A percentile compares a stretch with the other conserved stretches of the same genome.
Evolutionary conservation across 768 basidiomycete species (phyloP).

Genomic region (Lentinula sp.): DNA sequence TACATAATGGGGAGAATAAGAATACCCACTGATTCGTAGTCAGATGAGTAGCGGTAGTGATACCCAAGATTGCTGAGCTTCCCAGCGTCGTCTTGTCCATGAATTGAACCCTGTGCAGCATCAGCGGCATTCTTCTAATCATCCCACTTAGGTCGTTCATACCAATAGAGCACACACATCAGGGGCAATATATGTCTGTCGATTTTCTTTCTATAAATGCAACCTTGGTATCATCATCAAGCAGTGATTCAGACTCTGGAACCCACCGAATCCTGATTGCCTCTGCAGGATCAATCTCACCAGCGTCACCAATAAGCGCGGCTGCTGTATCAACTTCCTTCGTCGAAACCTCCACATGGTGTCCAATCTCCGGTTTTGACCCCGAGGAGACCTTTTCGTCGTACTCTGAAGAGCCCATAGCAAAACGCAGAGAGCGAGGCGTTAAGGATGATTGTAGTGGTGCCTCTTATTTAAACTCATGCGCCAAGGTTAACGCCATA

Average conservation of each 20-base stretch:
- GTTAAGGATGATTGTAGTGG: neutral
- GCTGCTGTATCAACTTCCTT: constrained; percentile 42
- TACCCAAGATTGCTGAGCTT: constrained; percentile 42
- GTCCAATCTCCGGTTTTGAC: neutral
- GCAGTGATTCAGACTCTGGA: neutral
- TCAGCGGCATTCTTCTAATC: neutral
- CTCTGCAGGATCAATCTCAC: constrained; percentile 30
- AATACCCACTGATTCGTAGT: constrained; percentile 4
- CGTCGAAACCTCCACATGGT: constrained; percentile 32
- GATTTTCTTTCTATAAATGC: constrained; percentile 31
- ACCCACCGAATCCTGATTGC: constrained; percentile 30
- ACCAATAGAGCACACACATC: constrained; percentile 45
- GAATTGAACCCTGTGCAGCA: constrained; percentile 36
- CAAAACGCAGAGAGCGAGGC: neutral
- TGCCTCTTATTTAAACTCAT: neutral
- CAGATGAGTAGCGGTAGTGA: constrained; percentile 14
- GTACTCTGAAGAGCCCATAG: constrained; percentile 1
- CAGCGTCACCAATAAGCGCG: constrained; percentile 28
- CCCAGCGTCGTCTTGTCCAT: constrained; percentile 52
- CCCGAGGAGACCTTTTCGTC: constrained; percentile 19
- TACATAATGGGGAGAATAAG: constrained; percentile 10
- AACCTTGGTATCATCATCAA: neutral
- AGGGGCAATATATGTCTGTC: constrained; percentile 45
- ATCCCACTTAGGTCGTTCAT: neutral
- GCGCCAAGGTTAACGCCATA: neutral